Base-by-base conservation (phyloP, 139 green algal genomes). In the Coelastrella sp. region DNA sequence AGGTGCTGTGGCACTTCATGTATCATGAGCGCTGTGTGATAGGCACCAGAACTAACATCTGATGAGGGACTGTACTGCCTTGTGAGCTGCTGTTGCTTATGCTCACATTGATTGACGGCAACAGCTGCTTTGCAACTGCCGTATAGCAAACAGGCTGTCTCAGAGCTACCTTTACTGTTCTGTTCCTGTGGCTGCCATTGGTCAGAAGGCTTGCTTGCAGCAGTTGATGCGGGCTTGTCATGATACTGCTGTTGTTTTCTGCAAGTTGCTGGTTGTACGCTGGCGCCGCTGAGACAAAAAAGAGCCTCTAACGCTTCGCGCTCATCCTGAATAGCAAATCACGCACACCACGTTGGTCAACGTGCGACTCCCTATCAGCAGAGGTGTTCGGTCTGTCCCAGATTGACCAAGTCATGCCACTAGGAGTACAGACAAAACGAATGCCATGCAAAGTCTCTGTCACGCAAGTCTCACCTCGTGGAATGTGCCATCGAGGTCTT, bases 291-390 rank as follows among this genome's bases (percentile, higher is more conserved):
- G 21, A 82, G 75, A 25, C 69, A 82, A 45, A 51, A 82, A 5
- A 82, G 75, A 5, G 75, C 75, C 75, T 82, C 75, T 35, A 82
- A n/a, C 4, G 75, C 75, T 35, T 82, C 75, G 9, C 51, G 75
- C 35, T 82, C 75, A 57, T 82, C 75, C 75, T 82, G 75, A 30
- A 71, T 25, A 15, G 37, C n/a, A n/a, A n/a, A n/a, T n/a, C n/a
- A n/a, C n/a, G n/a, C n/a, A n/a, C n/a, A n/a, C n/a, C n/a, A n/a
- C n/a, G n/a, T n/a, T n/a, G n/a, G n/a, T n/a, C n/a, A n/a, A n/a
- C n/a, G n/a, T n/a, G n/a, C n/a, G n/a, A n/a, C n/a, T n/a, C n/a
- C n/a, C n/a, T n/a, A n/a, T n/a, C n/a, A n/a, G n/a, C n/a, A n/a
- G n/a, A n/a, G n/a, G n/a, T n/a, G n/a, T n/a, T n/a, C n/a, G n/a